Percentiles rank a stretch among this genome's conserved stretches.
These are phyloP conservation scores for Sporothrix curviconia DNA, from an alignment of 2,329 filamentous ascomycete genomes.

Conservation along the genomic window DNA sequence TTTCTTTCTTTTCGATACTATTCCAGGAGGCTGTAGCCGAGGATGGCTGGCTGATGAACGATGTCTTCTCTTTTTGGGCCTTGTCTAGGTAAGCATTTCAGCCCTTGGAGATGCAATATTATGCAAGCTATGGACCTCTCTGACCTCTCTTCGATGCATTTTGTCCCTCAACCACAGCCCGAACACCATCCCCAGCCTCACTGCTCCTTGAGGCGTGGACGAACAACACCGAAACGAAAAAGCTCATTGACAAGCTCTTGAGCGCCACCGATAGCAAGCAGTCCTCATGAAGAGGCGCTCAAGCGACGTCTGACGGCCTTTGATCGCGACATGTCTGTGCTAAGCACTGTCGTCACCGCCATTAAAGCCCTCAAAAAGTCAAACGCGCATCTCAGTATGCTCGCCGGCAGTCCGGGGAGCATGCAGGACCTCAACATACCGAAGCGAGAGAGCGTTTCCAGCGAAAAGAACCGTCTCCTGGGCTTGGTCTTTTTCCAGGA, in stretches of 20 bases:
- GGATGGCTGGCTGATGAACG: not conserved
- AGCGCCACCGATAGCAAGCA: not conserved
- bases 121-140: not conserved
- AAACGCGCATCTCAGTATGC: constrained; percentile 2
- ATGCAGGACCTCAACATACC: constrained; percentile 5
- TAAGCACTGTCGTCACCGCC: constrained; percentile 15
- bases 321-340: constrained; percentile 14
- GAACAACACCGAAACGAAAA: constrained; percentile 8
- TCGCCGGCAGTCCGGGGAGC: not conserved
- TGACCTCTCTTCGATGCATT: not conserved
- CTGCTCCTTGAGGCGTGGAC: constrained; percentile 19
- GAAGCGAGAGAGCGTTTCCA: not conserved
- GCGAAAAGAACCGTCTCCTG: not conserved
- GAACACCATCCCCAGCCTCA: constrained; percentile 13
- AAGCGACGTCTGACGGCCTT: constrained; percentile 10
- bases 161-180: constrained; percentile 9
- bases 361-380: constrained; percentile 12
- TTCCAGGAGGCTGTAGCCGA: too few species aligned
- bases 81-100: constrained; percentile 6
- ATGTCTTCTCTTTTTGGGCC: constrained; percentile 17
- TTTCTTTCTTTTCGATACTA: not conserved
- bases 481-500: constrained; percentile 8
- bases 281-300: not conserved
- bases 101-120: too few species aligned
- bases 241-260: constrained; percentile 12